A percentile compares a stretch with the other conserved stretches of the same genome.
phyloP scores from a whole-genome alignment of 208 protist genomes.

The Crithidia acanthocephali region DNA sequence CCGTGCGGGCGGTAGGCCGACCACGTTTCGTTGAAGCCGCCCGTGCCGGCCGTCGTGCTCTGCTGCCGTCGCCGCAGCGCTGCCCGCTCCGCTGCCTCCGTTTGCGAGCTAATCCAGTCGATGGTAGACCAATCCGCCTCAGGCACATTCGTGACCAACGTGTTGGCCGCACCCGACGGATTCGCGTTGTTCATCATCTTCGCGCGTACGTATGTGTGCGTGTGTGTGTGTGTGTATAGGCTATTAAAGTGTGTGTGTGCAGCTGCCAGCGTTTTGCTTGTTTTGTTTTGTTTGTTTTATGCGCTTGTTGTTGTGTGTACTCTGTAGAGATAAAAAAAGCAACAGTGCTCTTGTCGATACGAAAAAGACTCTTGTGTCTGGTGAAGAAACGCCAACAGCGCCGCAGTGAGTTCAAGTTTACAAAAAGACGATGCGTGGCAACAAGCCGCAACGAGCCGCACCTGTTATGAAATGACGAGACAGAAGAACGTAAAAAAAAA shows the following conservation, averaged over 20 bases:
- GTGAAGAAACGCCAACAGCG: too few relatives aligned
- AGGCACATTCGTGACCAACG: conserved; percentile 20
- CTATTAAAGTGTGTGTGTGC: too few relatives aligned
- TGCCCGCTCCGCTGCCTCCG: conserved; percentile 45
- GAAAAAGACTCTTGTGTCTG: too few relatives aligned
- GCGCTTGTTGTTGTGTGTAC: too few relatives aligned
- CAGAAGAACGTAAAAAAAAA: too few relatives aligned
- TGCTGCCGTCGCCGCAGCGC: conserved; percentile 30
- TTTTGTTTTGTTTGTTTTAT: too few relatives aligned
- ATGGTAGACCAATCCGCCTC: conserved; percentile 75
- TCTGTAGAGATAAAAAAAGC: background rate
- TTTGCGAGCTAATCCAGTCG: conserved; percentile 63
- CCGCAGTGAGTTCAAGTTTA: too few relatives aligned
- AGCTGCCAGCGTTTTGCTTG: background rate
- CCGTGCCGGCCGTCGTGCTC: background rate
- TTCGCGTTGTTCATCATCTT: conserved; percentile 1
- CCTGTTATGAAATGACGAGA: too few relatives aligned
- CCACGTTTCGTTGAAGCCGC: conserved; percentile 20
- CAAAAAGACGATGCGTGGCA: too few relatives aligned
- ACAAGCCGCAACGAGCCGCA: too few relatives aligned
- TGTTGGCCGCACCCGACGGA: conserved; percentile 1
- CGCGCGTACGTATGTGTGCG: background rate
- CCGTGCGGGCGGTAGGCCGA: conserved; percentile 32
- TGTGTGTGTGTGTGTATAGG: conserved; percentile 3
- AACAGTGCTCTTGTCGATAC: too few relatives aligned